These are phyloP conservation scores for Ophiostoma quercus DNA, from an alignment of 2,329 filamentous ascomycete species.

Conservation along the genomic window DNA sequence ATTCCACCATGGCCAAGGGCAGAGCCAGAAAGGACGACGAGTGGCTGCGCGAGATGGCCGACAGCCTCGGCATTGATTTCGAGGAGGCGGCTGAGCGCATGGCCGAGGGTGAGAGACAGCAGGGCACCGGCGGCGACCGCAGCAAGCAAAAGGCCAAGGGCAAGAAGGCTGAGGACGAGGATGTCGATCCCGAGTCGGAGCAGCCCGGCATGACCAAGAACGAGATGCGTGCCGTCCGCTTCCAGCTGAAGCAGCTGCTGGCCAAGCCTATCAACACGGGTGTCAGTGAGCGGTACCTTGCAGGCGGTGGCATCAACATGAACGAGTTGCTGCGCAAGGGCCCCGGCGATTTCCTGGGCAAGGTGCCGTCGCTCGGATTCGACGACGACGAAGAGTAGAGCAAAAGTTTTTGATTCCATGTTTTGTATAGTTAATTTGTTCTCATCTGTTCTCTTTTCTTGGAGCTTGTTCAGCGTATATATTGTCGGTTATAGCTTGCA, in stretches of 20 bases:
- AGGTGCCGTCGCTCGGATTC: slow-evolving; percentile 40
- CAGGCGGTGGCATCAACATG: slow-evolving; percentile 21
- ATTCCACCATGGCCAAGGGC: slow-evolving; percentile 77
- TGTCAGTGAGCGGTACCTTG: slow-evolving; percentile 66
- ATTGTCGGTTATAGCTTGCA: slow-evolving; percentile 6
- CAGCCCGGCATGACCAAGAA: slow-evolving; percentile 63
- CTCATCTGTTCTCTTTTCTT: background rate
- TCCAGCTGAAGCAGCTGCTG: slow-evolving; percentile 67
- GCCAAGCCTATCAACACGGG: slow-evolving; percentile 74
- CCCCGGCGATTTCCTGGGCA: slow-evolving; percentile 62
- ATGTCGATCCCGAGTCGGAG: slow-evolving; percentile 70
- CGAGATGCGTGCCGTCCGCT: slow-evolving; percentile 64
- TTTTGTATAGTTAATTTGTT: background rate
- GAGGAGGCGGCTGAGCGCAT: slow-evolving; percentile 55
- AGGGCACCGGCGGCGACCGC: slow-evolving; percentile 33
- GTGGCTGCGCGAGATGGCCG: slow-evolving; percentile 77
- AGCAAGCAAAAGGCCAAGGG: slow-evolving; percentile 65
- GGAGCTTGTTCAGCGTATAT: background rate
- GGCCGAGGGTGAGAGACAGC: slow-evolving; percentile 37
- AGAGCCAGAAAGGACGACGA: slow-evolving; percentile 78
- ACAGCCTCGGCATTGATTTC: slow-evolving; percentile 90
- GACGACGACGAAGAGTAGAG: slow-evolving; percentile 27
- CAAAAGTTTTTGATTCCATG: background rate
- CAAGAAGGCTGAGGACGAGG: slow-evolving; percentile 64
- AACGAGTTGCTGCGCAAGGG: slow-evolving; percentile 18